Evolutionary conservation across 2,329 filamentous ascomycete species (phyloP), one percentile per base, ranked within the genome.

Genomic region (Aspergillus aculeatinus): DNA sequence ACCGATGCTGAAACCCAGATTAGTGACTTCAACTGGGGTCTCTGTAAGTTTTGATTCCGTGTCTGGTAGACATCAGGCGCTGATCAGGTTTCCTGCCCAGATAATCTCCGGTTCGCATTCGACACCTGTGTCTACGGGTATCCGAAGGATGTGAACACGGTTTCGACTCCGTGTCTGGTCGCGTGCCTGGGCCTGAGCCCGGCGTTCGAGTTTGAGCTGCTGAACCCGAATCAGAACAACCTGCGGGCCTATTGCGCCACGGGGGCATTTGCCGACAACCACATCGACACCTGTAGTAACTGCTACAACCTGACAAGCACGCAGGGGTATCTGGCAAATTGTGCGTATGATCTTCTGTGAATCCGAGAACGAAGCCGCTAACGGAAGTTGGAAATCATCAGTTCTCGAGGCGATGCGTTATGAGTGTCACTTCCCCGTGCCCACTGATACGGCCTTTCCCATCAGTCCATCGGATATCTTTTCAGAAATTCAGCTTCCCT

Each of bases 341-440:
- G 79, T 81, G 68, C 11, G 77, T 72, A 53, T 48, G n/a, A 27
- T 27, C 23, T 10, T 14, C 39, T 21, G 6, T 33, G 7, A 11
- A 29, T 31, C 27, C 3, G 5, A 19, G 21, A 35, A 60, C 25
- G 31, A 52, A 21, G 54, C 42, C 5, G 59, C 59, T 57, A 27
- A 64, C 47, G 1, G 16, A 3, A 55, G 42, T 44, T 5, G 11
- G 11, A 55, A 35, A 50, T 44, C 21, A 16, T 9, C 55, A 81
- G 79, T 80, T 64, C 65, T 81, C 39, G 78, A 81, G 72, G 71
- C 78, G 21, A 68, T 80, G 47, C 77, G 79, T 25, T 77, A 80
- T 60, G 76, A 77, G 56, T 81, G 79, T 63, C 73, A 77, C 54
- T 77, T 76, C 62, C 69, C 68, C 47, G 76, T 77, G 1, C 61